Evolutionary conservation across 2,329 filamentous ascomycete species (phyloP).

Genomic region (Epichloe festucae): DNA sequence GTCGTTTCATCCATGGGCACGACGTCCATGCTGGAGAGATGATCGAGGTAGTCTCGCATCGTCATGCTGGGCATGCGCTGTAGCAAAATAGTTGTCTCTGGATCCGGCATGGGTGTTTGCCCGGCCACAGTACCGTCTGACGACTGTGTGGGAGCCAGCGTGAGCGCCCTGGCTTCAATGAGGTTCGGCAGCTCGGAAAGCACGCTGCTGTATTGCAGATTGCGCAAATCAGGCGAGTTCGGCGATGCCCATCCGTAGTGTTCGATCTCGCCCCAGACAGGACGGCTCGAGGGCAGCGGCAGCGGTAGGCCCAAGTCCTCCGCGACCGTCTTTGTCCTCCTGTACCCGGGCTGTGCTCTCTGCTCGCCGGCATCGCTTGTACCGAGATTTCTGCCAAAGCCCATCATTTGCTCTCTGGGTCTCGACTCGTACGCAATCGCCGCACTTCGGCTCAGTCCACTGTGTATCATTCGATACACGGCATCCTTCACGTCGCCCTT

Average conservation of each 20-base stretch:
- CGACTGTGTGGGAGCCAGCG: constrained; percentile 50
- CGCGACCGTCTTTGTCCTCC: constrained; percentile 24
- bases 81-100: constrained; percentile 56
- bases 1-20: constrained; percentile 30
- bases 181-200: constrained; percentile 75
- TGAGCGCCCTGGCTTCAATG: constrained; percentile 87
- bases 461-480: constrained; percentile 63
- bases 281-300: constrained; percentile 36
- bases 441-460: constrained; percentile 63
- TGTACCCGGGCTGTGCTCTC: constrained; percentile 10
- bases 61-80: constrained; percentile 59
- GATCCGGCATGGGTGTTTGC: constrained; percentile 38
- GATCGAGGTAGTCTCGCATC: constrained; percentile 64
- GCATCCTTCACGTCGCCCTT: constrained; percentile 66
- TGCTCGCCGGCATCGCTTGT: constrained; percentile 8
- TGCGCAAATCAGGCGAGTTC: constrained; percentile 56
- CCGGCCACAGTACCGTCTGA: neutral
- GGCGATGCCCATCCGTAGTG: constrained; percentile 87
- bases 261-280: constrained; percentile 68
- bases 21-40: constrained; percentile 56
- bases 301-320: constrained; percentile 34
- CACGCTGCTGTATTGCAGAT: constrained; percentile 73
- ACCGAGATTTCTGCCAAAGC: constrained; percentile 9
- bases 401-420: constrained; percentile 16
- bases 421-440: constrained; percentile 59